phyloP scores from a whole-genome alignment of 2,329 filamentous ascomycete genomes.

The Alternaria sp. region DNA sequence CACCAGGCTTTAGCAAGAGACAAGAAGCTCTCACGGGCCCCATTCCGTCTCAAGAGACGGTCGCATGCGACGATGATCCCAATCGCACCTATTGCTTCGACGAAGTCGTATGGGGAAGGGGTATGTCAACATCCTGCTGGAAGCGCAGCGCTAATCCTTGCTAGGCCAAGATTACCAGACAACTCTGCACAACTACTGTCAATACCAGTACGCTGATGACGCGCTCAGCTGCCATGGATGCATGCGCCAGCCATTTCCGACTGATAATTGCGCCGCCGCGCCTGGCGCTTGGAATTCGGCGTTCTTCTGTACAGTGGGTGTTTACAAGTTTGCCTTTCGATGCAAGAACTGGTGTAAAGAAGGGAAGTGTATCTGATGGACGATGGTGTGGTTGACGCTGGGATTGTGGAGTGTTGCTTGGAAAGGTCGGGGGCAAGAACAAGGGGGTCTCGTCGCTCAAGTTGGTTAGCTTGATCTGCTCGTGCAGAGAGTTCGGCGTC shows the following conservation, averaged over 20 bases:
- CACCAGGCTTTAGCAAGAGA: background rate
- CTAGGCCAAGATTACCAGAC: conserved; percentile 24
- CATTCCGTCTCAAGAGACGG: background rate
- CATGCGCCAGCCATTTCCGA: conserved; percentile 17
- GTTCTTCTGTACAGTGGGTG: conserved; percentile 21
- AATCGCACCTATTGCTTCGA: conserved; percentile 23
- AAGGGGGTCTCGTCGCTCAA: background rate
- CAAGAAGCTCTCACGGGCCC: background rate
- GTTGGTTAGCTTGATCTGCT: background rate
- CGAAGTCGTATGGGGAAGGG: conserved; percentile 19
- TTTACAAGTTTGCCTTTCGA: conserved; percentile 14
- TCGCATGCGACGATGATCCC: conserved; percentile 11
- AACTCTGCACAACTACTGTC: conserved; percentile 29
- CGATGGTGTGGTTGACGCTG: background rate
- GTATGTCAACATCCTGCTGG: conserved; percentile 7
- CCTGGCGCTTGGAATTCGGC: conserved; percentile 23
- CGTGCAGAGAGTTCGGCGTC: background rate
- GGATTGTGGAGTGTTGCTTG: background rate
- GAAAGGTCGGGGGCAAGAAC: background rate
- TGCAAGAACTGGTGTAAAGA: conserved; percentile 17
- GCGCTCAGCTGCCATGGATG: conserved; percentile 28
- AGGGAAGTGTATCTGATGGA: conserved; percentile 2
- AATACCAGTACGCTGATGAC: conserved; percentile 22
- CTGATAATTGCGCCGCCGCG: conserved; percentile 22
- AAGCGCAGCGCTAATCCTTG: background rate